Evolutionary conservation across 495 filamentous ascomycete species (phyloP).

Genomic region (Aspergillus steynii): DNA sequence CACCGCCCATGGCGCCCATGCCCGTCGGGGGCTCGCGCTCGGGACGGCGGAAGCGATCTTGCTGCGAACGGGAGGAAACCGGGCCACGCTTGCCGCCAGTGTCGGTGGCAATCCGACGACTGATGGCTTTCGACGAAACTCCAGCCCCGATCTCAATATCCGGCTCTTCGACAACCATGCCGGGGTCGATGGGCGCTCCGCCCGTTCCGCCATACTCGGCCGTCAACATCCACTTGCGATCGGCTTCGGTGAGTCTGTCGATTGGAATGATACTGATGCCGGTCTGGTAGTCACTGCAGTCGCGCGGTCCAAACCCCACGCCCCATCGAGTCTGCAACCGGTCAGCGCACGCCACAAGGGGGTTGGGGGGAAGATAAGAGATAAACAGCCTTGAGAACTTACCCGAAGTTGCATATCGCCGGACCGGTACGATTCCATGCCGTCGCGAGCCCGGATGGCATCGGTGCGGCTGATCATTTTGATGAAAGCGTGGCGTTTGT

Average conservation of each 20-base stretch:
- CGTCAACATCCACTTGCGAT: constrained; percentile 95
- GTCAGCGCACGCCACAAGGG: constrained; percentile 21
- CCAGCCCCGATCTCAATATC: constrained; percentile 98
- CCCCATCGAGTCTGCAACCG: constrained; percentile 85
- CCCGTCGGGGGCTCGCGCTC: constrained; percentile 32
- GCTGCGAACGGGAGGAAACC: constrained; percentile 62
- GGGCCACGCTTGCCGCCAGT: constrained; percentile 72
- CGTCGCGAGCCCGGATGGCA: constrained; percentile 80
- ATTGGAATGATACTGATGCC: constrained; percentile 94
- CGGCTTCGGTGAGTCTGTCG: constrained; percentile 87
- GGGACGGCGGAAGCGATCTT: constrained; percentile 43
- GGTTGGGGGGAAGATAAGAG: neutral
- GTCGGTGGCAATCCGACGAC: constrained; percentile 77
- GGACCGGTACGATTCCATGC: constrained; percentile 78
- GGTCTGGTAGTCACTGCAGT: constrained; percentile 93
- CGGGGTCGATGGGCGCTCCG: constrained; percentile 73
- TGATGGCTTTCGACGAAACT: constrained; percentile 94
- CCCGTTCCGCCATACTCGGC: constrained; percentile 93
- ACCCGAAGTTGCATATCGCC: constrained; percentile 77
- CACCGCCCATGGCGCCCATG: constrained; percentile 18
- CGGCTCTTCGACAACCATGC: constrained; percentile 92
- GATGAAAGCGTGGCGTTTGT: constrained; percentile 97
- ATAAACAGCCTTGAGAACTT: constrained; percentile 34
- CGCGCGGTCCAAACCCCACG: constrained; percentile 94
- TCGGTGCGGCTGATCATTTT: constrained; percentile 93